phyloP scores from a whole-genome alignment of 805 yeast species.

The Metschnikowia drakensbergensis region DNA sequence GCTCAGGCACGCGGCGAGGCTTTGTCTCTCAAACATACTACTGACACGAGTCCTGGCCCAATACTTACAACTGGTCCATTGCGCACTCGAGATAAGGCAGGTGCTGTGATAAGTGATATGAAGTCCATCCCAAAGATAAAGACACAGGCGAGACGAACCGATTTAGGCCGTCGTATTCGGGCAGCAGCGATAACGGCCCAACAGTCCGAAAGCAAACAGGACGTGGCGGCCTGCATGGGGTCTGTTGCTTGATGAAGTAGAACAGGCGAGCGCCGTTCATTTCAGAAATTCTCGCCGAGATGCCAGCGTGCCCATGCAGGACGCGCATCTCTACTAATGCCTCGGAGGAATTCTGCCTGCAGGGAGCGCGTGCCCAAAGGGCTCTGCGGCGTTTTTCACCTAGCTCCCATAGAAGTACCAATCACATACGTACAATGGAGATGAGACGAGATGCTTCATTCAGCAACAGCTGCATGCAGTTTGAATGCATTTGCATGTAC shows the following conservation, averaged over 20 bases:
- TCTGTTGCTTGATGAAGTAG: background rate
- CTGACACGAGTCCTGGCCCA: background rate
- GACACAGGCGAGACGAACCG: background rate
- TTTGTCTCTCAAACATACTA: background rate
- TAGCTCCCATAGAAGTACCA: background rate
- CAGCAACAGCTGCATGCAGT: background rate
- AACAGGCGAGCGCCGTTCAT: background rate
- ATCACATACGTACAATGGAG: background rate
- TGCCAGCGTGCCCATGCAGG: background rate
- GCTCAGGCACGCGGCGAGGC: background rate
- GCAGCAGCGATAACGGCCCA: background rate
- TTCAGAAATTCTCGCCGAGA: conserved; percentile 3
- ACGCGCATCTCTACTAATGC: background rate
- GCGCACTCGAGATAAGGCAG: background rate
- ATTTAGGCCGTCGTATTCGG: background rate
- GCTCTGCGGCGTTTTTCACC: conserved; percentile 2
- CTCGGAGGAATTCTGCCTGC: background rate
- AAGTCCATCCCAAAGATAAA: background rate
- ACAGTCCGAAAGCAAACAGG: background rate
- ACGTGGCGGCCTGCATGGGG: background rate
- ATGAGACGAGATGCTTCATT: background rate
- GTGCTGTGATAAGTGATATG: background rate
- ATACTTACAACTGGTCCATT: background rate
- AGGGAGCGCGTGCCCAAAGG: background rate
- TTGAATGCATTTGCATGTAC: background rate